Evolutionary conservation across 805 yeast genomes (phyloP).

Genomic region (Schwanniomyces polymorphus): DNA sequence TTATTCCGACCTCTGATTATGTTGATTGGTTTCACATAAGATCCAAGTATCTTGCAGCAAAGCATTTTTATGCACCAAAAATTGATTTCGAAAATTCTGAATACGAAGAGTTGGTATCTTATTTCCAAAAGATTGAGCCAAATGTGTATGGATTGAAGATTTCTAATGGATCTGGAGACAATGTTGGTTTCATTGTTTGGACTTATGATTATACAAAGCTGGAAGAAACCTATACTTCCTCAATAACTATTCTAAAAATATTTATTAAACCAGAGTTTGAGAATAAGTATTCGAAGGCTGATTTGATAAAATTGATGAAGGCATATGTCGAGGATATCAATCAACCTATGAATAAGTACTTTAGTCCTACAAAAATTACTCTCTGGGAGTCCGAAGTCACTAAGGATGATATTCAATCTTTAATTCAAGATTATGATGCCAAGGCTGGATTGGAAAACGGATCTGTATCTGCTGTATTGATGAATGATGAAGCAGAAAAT

Average conservation of each 20-base stretch:
- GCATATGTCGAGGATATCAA: conserved; percentile 6
- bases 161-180: conserved; percentile 12
- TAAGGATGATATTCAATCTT: conserved; percentile 9
- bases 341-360: not conserved
- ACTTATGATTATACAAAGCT: conserved; percentile 34
- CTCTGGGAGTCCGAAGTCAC: conserved; percentile 37
- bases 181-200: conserved; percentile 35
- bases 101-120: conserved; percentile 18
- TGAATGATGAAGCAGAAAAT: conserved; percentile 26
- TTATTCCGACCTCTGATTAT: conserved; percentile 24
- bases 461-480: conserved; percentile 35
- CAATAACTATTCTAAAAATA: conserved; percentile 26
- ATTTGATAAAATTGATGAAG: conserved; percentile 12
- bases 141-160: conserved; percentile 30
- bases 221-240: conserved; percentile 12
- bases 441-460: conserved; percentile 28
- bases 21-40: conserved; percentile 46
- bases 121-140: conserved; percentile 27
- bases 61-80: conserved; percentile 13
- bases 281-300: conserved; percentile 9
- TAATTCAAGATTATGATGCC: conserved; percentile 14
- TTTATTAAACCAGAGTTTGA: conserved; percentile 20
- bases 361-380: conserved; percentile 14
- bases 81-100: conserved; percentile 17
- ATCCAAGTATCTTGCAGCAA: conserved; percentile 28